Evolutionary conservation across 495 filamentous ascomycete genomes (phyloP).

Genomic region (Lindgomyces ingoldianus): DNA sequence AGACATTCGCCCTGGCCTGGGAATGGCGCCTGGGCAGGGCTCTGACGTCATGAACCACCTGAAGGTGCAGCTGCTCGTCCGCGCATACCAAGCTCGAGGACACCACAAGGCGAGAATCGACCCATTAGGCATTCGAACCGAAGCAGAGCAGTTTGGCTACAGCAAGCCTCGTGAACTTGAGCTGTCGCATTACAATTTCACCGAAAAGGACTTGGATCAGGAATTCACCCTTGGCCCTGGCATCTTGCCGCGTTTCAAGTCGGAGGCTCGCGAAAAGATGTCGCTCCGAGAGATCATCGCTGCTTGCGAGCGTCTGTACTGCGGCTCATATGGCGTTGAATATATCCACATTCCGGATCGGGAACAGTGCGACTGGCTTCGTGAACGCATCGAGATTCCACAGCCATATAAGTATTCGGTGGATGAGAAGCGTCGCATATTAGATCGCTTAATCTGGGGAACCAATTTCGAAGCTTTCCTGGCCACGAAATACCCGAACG

Average conservation of each 20-base stretch:
- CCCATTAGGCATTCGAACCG: slow-evolving; percentile 86
- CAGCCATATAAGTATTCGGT: slow-evolving; percentile 92
- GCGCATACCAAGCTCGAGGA: slow-evolving; percentile 95
- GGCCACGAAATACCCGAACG: slow-evolving; percentile 96
- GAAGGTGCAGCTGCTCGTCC: slow-evolving; percentile 95
- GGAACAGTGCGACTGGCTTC: slow-evolving; percentile 96
- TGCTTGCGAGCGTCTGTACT: slow-evolving; percentile 94
- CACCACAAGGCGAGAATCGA: slow-evolving; percentile 98
- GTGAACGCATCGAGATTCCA: slow-evolving; percentile 90
- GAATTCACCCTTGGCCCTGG: slow-evolving; percentile 92
- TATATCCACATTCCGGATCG: slow-evolving; percentile 98
- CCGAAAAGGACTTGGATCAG: slow-evolving; percentile 88
- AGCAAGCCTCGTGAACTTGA: slow-evolving; percentile 88
- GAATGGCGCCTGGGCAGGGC: slow-evolving; percentile 66
- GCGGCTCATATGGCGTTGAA: slow-evolving; percentile 92
- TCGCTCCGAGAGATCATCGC: slow-evolving; percentile 89
- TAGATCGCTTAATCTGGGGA: slow-evolving; percentile 97
- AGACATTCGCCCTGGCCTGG: slow-evolving; percentile 68
- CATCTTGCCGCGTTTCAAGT: slow-evolving; percentile 91
- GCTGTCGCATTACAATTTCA: slow-evolving; percentile 90
- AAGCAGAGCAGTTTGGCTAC: slow-evolving; percentile 83
- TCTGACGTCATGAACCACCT: slow-evolving; percentile 92
- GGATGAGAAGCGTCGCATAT: slow-evolving; percentile 94
- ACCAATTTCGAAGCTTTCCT: slow-evolving; percentile 94
- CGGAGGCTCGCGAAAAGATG: slow-evolving; percentile 88